These are phyloP conservation scores for Psidium friedrichsthalianum DNA, from an alignment of 345 rosid species.

Conservation along the genomic window DNA sequence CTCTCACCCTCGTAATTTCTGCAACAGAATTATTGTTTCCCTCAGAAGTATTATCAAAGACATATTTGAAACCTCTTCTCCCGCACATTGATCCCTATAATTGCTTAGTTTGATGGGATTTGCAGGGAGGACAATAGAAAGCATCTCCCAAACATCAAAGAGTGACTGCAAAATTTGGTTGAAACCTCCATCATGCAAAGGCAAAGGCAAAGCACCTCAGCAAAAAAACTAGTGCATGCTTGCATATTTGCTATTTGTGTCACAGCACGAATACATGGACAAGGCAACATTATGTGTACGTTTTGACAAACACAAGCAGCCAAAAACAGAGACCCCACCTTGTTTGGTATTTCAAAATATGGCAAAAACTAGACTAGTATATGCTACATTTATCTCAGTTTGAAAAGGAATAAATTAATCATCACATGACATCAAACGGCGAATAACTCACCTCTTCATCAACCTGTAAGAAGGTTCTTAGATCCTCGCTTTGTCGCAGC, in stretches of 20 bases:
- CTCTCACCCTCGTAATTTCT: neutral
- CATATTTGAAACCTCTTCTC: neutral
- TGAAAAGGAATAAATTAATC: neutral
- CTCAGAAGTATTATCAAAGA: neutral
- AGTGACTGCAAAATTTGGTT: neutral
- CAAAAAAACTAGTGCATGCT: neutral
- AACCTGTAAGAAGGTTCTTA: conserved; percentile 90
- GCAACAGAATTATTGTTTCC: neutral
- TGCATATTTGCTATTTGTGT: neutral
- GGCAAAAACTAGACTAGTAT: neutral
- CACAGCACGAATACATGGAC: neutral
- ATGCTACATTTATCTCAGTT: neutral
- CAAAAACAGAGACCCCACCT: neutral
- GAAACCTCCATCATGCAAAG: neutral
- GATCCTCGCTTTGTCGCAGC: conserved; percentile 89
- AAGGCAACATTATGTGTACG: neutral
- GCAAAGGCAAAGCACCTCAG: neutral
- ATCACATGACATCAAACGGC: neutral
- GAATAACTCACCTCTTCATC: conserved; percentile 77
- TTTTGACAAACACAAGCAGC: neutral
- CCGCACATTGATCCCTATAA: neutral
- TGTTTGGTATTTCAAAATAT: neutral
- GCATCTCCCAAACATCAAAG: neutral
- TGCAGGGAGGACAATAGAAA: neutral
- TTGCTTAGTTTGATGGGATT: neutral